Evolutionary conservation across 2,329 filamentous ascomycete genomes (phyloP).

Genomic region (Fusarium sp.): DNA sequence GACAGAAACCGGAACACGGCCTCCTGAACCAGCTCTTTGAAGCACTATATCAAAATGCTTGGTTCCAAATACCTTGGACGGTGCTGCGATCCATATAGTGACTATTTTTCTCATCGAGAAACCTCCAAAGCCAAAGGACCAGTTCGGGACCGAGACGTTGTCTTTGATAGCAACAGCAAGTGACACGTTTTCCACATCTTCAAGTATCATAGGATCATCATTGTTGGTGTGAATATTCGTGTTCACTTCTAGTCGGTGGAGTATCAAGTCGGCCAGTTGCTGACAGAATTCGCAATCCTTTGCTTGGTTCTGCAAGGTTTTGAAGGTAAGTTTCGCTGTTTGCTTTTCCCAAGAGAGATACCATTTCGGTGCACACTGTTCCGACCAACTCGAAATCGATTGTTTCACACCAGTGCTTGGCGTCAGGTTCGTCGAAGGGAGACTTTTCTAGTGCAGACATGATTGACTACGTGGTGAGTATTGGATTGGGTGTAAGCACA

Average conservation of each 20-base stretch:
- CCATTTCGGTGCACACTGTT: neutral
- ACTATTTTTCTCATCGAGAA: neutral
- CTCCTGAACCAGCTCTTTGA: neutral
- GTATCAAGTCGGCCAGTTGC: neutral
- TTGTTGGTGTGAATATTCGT: neutral
- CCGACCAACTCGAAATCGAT: neutral
- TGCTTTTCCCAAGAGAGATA: neutral
- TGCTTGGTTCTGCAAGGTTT: neutral
- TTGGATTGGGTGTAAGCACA: too few relatives aligned
- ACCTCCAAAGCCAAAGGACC: neutral
- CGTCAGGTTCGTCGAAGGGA: too few relatives aligned
- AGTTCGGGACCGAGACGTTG: neutral
- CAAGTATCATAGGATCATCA: neutral
- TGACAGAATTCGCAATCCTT: neutral
- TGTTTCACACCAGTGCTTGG: neutral
- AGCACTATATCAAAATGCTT: neutral
- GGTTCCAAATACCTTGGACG: neutral
- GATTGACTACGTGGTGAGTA: too few relatives aligned
- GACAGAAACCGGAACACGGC: neutral
- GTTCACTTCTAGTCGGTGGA: neutral
- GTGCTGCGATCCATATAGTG: neutral
- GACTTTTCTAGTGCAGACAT: too few relatives aligned
- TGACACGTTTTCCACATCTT: too few relatives aligned
- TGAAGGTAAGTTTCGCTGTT: neutral
- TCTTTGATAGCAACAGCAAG: too few relatives aligned